Evolutionary conservation across 371 early-diverging fungal species (phyloP).

Genomic region (Mucor irregularis): DNA sequence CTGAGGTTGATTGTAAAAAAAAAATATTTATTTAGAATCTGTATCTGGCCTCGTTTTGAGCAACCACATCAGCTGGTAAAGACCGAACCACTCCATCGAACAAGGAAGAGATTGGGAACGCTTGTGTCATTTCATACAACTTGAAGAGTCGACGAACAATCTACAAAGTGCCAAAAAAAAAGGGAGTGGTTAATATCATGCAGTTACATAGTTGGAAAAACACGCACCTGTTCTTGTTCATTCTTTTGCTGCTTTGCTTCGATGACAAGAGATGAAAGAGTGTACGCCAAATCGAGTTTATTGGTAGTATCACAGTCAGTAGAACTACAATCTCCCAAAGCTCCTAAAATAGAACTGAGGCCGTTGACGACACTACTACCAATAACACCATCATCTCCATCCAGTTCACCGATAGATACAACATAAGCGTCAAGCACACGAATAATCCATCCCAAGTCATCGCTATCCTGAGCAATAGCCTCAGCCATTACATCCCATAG

Average conservation of each 20-base stretch:
- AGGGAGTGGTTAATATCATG: not conserved
- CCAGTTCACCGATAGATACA: conserved; percentile 26
- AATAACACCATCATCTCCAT: not conserved
- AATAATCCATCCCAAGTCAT: conserved; percentile 43
- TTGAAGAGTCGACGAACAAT: conserved; percentile 33
- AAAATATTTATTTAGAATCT: too few species aligned
- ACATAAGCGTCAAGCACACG: conserved; percentile 57
- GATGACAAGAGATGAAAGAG: conserved; percentile 14
- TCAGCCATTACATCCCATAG: conserved; percentile 17
- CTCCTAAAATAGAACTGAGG: conserved; percentile 5
- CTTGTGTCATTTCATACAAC: conserved; percentile 5
- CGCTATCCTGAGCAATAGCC: conserved; percentile 10
- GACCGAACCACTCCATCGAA: not conserved
- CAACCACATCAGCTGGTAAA: not conserved
- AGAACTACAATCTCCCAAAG: conserved; percentile 1
- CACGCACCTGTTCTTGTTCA: conserved; percentile 37
- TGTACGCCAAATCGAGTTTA: conserved; percentile 14
- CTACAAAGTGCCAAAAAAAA: conserved; percentile 15
- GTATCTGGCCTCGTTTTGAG: not conserved
- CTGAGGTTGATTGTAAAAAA: too few species aligned
- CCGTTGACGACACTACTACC: conserved; percentile 8
- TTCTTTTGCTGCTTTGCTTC: not conserved
- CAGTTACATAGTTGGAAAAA: not conserved
- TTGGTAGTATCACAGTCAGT: not conserved
- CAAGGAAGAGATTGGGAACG: not conserved